Evolutionary conservation across 192 early-diverging fungal genomes (phyloP).

Genomic region (Dissophora globulifera): DNA sequence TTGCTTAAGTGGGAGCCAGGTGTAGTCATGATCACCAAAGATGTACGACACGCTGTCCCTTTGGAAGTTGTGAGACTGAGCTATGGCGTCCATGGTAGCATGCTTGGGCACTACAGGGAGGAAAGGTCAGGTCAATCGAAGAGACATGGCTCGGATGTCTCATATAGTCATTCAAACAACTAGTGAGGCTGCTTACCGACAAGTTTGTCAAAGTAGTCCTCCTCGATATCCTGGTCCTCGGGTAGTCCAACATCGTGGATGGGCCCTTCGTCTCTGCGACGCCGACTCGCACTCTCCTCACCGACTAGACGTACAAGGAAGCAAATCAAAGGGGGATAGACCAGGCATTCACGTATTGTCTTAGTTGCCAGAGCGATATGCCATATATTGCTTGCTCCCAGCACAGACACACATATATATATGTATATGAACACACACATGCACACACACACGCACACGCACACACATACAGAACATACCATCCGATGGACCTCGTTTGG

Average conservation of each 20-base stretch:
- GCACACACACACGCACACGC: too few relatives aligned
- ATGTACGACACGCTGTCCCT: constrained; percentile 66
- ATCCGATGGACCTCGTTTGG: constrained; percentile 35
- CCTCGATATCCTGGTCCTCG: constrained; percentile 45
- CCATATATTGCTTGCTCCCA: too few relatives aligned
- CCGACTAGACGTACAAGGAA: too few relatives aligned
- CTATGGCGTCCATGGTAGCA: constrained; percentile 33
- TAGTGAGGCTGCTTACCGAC: constrained; percentile 26
- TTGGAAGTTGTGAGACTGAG: constrained; percentile 39
- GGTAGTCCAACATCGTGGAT: constrained; percentile 38
- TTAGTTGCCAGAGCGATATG: too few relatives aligned
- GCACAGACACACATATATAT: too few relatives aligned
- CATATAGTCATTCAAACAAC: too few relatives aligned
- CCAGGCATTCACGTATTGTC: too few relatives aligned
- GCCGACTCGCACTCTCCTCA: constrained; percentile 16
- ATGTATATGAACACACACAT: not conserved
- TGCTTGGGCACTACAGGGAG: constrained; percentile 28
- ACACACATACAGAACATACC: too few relatives aligned
- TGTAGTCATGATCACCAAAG: constrained; percentile 80
- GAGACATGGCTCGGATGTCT: too few relatives aligned
- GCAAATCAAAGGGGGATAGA: too few relatives aligned
- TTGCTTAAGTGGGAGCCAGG: constrained; percentile 81
- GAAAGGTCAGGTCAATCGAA: not conserved
- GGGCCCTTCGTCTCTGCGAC: constrained; percentile 40
- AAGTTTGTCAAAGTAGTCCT: constrained; percentile 41